phyloP scores from a whole-genome alignment of 208 protist species.

The Leishmania tropica region DNA sequence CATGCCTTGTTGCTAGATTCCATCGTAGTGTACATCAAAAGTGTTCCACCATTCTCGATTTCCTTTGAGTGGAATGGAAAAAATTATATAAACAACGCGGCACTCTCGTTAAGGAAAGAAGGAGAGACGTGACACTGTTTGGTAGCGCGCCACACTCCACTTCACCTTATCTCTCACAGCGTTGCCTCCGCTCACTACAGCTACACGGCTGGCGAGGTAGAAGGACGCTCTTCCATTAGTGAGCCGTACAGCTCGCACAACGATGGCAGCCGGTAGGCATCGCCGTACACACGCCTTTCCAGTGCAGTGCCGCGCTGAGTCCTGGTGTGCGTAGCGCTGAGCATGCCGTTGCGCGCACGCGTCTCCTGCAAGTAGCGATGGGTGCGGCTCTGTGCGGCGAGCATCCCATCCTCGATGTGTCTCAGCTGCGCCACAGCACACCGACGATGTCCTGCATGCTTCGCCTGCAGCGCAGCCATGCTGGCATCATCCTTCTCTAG shows the following conservation, averaged over 20 bases:
- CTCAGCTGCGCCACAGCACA: conserved; percentile 32
- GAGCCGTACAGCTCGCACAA: conserved; percentile 67
- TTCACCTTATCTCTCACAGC: not conserved
- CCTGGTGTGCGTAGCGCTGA: conserved; percentile 27
- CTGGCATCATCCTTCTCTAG: conserved; percentile 23
- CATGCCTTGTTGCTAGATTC: not conserved
- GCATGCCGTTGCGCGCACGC: conserved; percentile 19
- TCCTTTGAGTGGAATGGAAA: not conserved
- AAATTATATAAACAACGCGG: not conserved
- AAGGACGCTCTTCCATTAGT: conserved; percentile 23
- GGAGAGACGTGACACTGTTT: not conserved
- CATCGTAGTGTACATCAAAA: not conserved
- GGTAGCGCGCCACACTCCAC: not conserved
- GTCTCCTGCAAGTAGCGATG: conserved; percentile 45
- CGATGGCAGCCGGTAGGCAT: conserved; percentile 50
- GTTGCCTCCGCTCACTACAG: not conserved
- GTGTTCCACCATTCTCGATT: not conserved
- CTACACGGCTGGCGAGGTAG: conserved; percentile 2
- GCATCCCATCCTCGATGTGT: conserved; percentile 63
- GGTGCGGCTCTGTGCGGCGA: conserved; percentile 42
- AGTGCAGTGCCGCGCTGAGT: conserved; percentile 56
- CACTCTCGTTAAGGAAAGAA: not conserved
- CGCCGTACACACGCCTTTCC: conserved; percentile 47
- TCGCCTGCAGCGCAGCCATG: conserved; percentile 15
- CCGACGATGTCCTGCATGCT: conserved; percentile 8